Conservation (phyloP, 2,329 filamentous ascomycete species). For the Aspergillus chevalieri region DNA sequence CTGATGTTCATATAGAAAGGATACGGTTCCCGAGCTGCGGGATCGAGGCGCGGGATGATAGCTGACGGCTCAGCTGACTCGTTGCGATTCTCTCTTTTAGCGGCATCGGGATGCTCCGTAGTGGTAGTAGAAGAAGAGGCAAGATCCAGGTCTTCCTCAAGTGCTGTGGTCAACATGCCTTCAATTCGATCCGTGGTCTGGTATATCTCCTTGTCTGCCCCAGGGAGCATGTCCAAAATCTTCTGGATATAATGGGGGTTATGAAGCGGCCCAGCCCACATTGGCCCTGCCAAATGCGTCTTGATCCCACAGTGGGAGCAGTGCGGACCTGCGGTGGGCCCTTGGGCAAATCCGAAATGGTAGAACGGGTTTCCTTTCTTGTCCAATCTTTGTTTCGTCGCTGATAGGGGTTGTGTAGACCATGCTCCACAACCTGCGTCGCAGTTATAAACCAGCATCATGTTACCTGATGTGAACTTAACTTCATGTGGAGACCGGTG, state of each 20-base stretch:
- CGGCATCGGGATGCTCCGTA: constrained; percentile 5
- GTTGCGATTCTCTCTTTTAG: constrained; percentile 8
- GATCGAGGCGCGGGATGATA: constrained; percentile 46
- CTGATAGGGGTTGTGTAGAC: constrained; percentile 72
- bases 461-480: constrained; percentile 84
- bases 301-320: constrained; percentile 83
- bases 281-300: constrained; percentile 84
- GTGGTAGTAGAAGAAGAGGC: constrained; percentile 9
- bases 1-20: constrained; percentile 85
- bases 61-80: constrained; percentile 18
- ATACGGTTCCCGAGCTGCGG: constrained; percentile 62
- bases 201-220: constrained; percentile 63
- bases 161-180: constrained; percentile 83
- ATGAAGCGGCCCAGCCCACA: constrained; percentile 90
- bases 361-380: constrained; percentile 68
- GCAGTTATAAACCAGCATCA: constrained; percentile 89
- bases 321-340: constrained; percentile 57
- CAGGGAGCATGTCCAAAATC: constrained; percentile 66
- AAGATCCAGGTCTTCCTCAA: constrained; percentile 60
- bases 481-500: constrained; percentile 74
- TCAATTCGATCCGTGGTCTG: constrained; percentile 74
- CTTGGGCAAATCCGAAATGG: constrained; percentile 71
- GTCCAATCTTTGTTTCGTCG: constrained; percentile 59
- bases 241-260: constrained; percentile 73
- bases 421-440: constrained; percentile 88